These are phyloP conservation scores for Cryptococcus deneoformans DNA, from an alignment of 1,284 basidiomycete species.

Conservation along the genomic window DNA sequence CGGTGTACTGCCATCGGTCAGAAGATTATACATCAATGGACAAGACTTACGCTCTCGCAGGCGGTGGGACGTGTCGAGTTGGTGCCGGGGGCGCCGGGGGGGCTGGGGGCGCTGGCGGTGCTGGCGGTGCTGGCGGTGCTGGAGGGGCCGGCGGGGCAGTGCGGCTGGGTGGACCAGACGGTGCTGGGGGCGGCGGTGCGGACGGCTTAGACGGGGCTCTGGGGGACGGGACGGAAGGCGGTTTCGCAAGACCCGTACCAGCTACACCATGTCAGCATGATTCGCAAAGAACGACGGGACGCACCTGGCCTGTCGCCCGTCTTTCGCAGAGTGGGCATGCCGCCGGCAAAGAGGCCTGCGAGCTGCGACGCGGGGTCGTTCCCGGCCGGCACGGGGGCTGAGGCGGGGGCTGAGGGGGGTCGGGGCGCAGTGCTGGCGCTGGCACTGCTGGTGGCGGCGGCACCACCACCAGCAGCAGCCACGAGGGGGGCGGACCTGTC, in stretches of 20 bases:
- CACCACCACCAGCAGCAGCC: constrained; percentile 49
- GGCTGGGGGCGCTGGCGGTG: constrained; percentile 6
- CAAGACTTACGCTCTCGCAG: background rate
- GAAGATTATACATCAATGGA: no score
- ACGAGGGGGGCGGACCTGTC: constrained; percentile 69
- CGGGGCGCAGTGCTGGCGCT: no score
- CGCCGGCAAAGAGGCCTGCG: constrained; percentile 81
- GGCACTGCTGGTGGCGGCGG: background rate
- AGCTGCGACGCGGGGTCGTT: constrained; percentile 61
- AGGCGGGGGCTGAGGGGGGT: constrained; percentile 48
- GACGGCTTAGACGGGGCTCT: no score
- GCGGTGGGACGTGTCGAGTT: constrained; percentile 56
- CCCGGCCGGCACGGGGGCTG: background rate
- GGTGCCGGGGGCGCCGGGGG: constrained; percentile 33
- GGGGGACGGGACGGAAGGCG: constrained; percentile 21
- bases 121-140: constrained; percentile 1
- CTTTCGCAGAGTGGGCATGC: constrained; percentile 83
- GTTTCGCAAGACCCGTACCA: constrained; percentile 23
- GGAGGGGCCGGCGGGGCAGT: no score
- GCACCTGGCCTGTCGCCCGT: constrained; percentile 54
- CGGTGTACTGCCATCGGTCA: no score
- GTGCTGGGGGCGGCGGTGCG: no score
- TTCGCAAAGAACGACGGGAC: background rate
- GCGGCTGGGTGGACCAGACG: no score
- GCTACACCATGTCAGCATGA: constrained; percentile 4